Evolutionary conservation across 495 filamentous ascomycete species (phyloP).

Genomic region (Apiosordaria backusii): DNA sequence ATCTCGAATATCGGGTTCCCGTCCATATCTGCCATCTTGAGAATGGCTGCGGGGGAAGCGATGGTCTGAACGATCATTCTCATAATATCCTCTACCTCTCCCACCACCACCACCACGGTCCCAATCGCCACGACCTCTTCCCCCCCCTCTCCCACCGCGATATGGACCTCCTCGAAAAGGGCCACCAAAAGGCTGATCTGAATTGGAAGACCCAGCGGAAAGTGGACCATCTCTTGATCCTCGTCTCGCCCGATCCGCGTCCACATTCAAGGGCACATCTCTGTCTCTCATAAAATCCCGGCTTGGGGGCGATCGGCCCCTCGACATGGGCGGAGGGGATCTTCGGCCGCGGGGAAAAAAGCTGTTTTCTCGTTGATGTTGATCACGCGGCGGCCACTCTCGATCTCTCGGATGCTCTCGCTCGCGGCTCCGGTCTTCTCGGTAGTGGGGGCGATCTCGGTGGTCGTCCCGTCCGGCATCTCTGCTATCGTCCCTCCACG

Average conservation of each 20-base stretch:
- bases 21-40: conserved; percentile 58
- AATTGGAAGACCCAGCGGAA: conserved; percentile 64
- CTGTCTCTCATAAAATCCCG: conserved; percentile 30
- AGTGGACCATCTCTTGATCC: conserved; percentile 58
- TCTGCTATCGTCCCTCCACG: conserved; percentile 57
- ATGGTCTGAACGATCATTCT: conserved; percentile 49
- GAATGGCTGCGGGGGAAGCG: conserved; percentile 62
- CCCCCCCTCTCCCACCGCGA: conserved; percentile 28
- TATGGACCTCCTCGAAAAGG: conserved; percentile 54
- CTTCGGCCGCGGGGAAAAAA: conserved; percentile 42
- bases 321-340: conserved; percentile 44
- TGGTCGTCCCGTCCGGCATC: conserved; percentile 56
- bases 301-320: conserved; percentile 38
- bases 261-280: conserved; percentile 44
- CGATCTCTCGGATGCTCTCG: conserved; percentile 18
- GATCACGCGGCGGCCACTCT: conserved; percentile 23
- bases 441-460: conserved; percentile 45
- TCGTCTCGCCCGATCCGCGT: conserved; percentile 49
- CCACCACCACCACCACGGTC: conserved; percentile 47
- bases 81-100: conserved; percentile 46
- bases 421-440: conserved; percentile 47
- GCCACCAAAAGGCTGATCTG: conserved; percentile 56
- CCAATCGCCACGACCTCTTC: conserved; percentile 65
- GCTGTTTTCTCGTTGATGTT: conserved; percentile 36
- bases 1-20: conserved; percentile 50